Conservation (phyloP, 2,329 filamentous ascomycete species). For the Xylariaceae sp. region DNA sequence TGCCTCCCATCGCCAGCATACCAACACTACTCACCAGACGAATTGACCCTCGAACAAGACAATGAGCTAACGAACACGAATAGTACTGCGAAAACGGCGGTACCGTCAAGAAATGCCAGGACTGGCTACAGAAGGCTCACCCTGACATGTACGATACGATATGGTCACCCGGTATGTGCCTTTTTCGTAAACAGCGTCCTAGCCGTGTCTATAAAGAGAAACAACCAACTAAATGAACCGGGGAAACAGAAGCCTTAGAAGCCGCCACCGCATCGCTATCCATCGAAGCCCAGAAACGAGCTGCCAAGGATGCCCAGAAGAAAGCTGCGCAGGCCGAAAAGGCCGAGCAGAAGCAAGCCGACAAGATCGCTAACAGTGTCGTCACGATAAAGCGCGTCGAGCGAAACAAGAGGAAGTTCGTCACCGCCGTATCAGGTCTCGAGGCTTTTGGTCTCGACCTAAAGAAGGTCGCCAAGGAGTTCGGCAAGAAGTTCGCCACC, state of each 20-base stretch:
- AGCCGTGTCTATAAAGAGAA: neutral
- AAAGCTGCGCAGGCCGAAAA: conserved; percentile 93
- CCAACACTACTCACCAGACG: no score
- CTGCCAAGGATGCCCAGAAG: conserved; percentile 92
- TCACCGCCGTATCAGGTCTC: conserved; percentile 85
- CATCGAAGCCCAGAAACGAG: conserved; percentile 86
- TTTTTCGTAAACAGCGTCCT: neutral
- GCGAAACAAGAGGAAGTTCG: conserved; percentile 95
- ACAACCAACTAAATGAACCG: neutral
- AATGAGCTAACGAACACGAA: conserved; percentile 21
- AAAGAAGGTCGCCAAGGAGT: conserved; percentile 94
- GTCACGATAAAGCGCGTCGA: conserved; percentile 94
- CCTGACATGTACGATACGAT: conserved; percentile 68
- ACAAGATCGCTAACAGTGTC: conserved; percentile 75
- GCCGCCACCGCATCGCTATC: conserved; percentile 81
- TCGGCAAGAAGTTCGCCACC: conserved; percentile 98
- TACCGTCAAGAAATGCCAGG: conserved; percentile 92
- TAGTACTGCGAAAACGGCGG: conserved; percentile 99
- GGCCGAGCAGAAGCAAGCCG: conserved; percentile 74
- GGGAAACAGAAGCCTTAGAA: conserved; percentile 63
- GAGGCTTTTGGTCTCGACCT: conserved; percentile 88
- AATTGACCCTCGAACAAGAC: neutral
- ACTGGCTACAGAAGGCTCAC: conserved; percentile 80
- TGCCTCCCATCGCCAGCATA: neutral
- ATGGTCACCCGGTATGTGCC: conserved; percentile 71